A percentile compares a stretch with the other conserved stretches of the same genome.
Evolutionary conservation across 306 rosid genomes (phyloP).

Genomic region (Fragaria vesca): DNA sequence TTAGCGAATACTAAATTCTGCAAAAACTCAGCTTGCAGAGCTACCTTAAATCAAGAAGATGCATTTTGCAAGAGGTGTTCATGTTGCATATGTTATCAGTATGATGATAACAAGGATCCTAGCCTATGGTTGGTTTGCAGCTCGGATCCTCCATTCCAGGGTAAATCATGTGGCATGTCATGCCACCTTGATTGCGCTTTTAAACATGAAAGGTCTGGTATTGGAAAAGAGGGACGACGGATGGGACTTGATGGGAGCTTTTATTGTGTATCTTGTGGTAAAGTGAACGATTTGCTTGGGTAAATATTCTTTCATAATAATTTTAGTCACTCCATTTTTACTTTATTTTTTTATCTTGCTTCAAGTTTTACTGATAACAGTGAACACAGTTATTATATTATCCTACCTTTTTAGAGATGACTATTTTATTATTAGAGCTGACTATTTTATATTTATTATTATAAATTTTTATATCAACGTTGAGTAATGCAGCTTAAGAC

Average conservation of each 20-base stretch:
- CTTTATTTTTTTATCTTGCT: not conserved
- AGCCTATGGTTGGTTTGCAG: constrained; percentile 92
- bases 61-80: constrained; percentile 92
- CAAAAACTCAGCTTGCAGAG: constrained; percentile 94
- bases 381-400: not conserved
- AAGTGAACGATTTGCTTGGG: constrained; percentile 88
- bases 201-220: constrained; percentile 67
- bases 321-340: not conserved
- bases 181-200: constrained; percentile 99
- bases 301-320: constrained; percentile 26
- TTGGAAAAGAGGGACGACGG: constrained; percentile 43
- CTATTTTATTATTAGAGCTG: not conserved
- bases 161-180: constrained; percentile 84
- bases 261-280: constrained; percentile 79
- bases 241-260: constrained; percentile 76
- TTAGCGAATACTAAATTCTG: constrained; percentile 44
- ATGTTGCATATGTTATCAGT: constrained; percentile 79
- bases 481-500: not conserved
- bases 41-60: constrained; percentile 56
- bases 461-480: not conserved
- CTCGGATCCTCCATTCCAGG: constrained; percentile 81
- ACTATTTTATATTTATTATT: not conserved
- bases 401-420: not conserved
- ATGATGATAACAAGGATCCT: constrained; percentile 97
- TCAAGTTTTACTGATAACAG: not conserved